Percentiles rank a stretch among this genome's conserved stretches.
Conservation (phyloP, 2,329 filamentous ascomycete species). For the Aurifilum marmelostoma region DNA sequence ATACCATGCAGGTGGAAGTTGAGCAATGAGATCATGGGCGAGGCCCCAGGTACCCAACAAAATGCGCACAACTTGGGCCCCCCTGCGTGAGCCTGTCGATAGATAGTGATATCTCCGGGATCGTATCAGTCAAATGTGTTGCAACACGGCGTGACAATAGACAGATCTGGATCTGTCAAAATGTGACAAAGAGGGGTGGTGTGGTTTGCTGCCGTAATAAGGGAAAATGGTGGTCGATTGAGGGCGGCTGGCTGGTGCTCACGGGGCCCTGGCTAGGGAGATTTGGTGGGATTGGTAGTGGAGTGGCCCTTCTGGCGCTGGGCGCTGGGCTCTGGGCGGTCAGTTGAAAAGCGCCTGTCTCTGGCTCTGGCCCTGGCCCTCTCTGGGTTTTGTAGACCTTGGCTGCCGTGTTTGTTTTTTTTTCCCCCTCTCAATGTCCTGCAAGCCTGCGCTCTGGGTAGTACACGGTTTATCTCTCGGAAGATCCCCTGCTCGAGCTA, state of each 20-base stretch:
- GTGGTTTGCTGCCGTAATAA: conserved; percentile 16
- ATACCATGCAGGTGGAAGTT: conserved; percentile 27
- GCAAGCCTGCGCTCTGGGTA: neutral
- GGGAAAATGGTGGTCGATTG: neutral
- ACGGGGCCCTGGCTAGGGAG: conserved; percentile 2
- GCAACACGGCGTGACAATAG: neutral
- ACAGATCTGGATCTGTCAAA: conserved; percentile 13
- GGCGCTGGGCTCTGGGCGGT: conserved; percentile 7
- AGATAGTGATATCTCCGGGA: neutral
- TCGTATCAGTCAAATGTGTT: conserved; percentile 7
- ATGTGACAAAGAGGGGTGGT: neutral
- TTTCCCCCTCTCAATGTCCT: neutral
- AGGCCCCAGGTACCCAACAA: conserved; percentile 7
- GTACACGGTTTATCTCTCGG: conserved; percentile 1
- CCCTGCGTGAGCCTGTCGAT: conserved; percentile 16
- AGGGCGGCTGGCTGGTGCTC: conserved; percentile 10
- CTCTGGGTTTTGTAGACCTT: conserved; percentile 9
- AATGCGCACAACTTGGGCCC: conserved; percentile 13
- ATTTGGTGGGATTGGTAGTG: conserved; percentile 15
- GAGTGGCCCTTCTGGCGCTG: conserved; percentile 10
- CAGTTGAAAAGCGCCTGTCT: conserved; percentile 8
- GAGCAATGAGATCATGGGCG: conserved; percentile 28
- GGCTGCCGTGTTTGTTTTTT: neutral
- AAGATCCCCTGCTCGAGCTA: conserved; percentile 4
- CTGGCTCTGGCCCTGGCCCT: neutral